A percentile compares a stretch with the other conserved stretches of the same genome.
phyloP scores from a whole-genome alignment of 176 grass and related monocot species.

The Guadua angustifolia region DNA sequence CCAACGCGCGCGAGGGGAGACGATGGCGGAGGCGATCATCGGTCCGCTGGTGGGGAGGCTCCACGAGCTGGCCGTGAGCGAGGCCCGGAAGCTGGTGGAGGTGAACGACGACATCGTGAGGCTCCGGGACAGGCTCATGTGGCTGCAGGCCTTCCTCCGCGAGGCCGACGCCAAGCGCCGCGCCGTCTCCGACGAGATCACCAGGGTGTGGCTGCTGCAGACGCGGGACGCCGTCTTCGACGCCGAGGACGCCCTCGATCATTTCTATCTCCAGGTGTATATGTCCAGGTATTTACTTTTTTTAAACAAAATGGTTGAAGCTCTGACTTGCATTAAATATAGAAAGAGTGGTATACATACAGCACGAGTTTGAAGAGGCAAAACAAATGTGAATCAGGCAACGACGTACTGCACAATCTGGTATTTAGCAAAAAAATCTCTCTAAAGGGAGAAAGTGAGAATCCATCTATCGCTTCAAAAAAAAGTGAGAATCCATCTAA shows the following conservation, averaged over 20 bases:
- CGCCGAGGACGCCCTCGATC: slow-evolving; percentile 45
- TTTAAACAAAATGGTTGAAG: too few species aligned
- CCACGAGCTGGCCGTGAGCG: neutral
- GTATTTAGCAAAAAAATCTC: too few species aligned
- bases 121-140: slow-evolving; percentile 45
- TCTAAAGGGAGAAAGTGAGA: too few species aligned
- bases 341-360: too few species aligned
- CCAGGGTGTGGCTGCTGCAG: slow-evolving; percentile 34
- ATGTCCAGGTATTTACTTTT: slow-evolving; percentile 34
- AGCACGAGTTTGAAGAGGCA: too few species aligned
- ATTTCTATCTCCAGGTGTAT: neutral
- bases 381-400: too few species aligned
- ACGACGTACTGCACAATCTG: too few species aligned
- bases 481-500: too few species aligned
- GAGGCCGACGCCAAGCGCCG: slow-evolving; percentile 27
- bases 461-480: too few species aligned
- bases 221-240: slow-evolving; percentile 40
- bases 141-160: slow-evolving; percentile 44
- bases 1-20: too few species aligned
- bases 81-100: neutral
- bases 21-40: slow-evolving; percentile 24
- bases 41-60: slow-evolving; percentile 22
- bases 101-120: slow-evolving; percentile 16
- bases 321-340: too few species aligned
- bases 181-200: neutral